Conservation (phyloP, 148 eudicot species). For the Talinum fruticosum region DNA sequence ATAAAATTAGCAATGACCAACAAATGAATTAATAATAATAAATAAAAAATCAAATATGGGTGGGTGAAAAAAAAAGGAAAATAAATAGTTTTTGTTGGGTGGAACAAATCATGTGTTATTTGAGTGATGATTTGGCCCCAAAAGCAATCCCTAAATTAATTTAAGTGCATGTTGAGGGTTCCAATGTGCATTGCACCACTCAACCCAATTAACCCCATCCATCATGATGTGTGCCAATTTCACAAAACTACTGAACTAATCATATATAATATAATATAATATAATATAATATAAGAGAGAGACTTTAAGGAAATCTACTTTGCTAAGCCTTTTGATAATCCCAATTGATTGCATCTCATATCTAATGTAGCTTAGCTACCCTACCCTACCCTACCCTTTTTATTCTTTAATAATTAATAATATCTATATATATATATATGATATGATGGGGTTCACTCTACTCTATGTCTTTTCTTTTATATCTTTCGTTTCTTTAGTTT, state of each 20-base stretch:
- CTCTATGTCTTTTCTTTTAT: too few species aligned
- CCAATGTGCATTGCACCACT: conserved; percentile 1
- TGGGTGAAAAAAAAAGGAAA: neutral
- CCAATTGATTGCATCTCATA: neutral
- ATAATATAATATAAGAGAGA: neutral
- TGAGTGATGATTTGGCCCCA: conserved; percentile 4
- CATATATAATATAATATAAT: neutral
- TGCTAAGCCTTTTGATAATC: neutral
- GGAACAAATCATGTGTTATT: conserved; percentile 1
- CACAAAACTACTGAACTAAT: neutral
- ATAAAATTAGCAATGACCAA: neutral
- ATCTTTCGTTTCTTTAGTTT: too few species aligned
- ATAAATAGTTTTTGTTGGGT: neutral
- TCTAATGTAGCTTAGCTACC: neutral
- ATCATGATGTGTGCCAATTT: neutral
- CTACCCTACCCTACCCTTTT: too few species aligned
- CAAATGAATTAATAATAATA: too few species aligned
- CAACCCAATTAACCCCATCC: neutral
- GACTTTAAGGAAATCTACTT: neutral
- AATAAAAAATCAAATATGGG: neutral
- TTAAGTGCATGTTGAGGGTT: neutral
- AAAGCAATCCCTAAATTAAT: neutral
- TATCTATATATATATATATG: too few species aligned
- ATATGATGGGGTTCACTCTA: neutral
- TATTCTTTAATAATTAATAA: neutral